Evolutionary conservation across 768 basidiomycete species (phyloP), one percentile per base, ranked within the genome.

Genomic region (Calocybe cyanea): DNA sequence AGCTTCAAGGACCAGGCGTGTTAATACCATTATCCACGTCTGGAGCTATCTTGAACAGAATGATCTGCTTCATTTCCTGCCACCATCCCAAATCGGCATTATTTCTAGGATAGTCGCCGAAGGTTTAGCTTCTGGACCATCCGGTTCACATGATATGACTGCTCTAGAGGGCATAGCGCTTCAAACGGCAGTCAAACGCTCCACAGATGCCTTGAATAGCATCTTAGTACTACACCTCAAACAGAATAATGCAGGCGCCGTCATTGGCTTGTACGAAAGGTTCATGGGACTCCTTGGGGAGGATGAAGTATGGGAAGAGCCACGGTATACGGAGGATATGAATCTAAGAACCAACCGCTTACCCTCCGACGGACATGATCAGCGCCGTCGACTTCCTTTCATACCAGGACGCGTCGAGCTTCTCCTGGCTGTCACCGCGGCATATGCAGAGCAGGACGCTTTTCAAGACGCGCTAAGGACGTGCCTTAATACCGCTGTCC

Each of bases 361-460:
- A 44, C 32, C 35, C 31, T 48, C 51, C 43, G 51, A 38, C 38
- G 49, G 41, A 49, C 39, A 46, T 42, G 56, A 46, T 59, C 60
- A 62, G 15, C 37, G 53, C 18, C 49, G 52, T 30, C 40, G 23
- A 23, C 30, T 45, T 28, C 56, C 45, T 18, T 48, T 40, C 47
- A 51, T 49, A 50, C 68, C 52, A 41, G 69, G 64, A 30, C 67
- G 63, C n/a, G 57, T 63, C 24, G 55, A 65, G 1, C 49, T 82
- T 24, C 63, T 85, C 19, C 67, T 84, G 24, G 70, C 71, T 9
- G 80, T 70, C 5, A 63, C 79, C n/a, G 67, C 78, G 17, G 88
- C 88, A 13, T 65, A 80, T 58, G 81, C 83, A 3, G 73, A 80
- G 58, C 63, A 68, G 23, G 65, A 78, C 55, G 68, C 73, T n/a